phyloP scores from a whole-genome alignment of 495 filamentous ascomycete species.

The Hypoxylon crocopeplum region DNA sequence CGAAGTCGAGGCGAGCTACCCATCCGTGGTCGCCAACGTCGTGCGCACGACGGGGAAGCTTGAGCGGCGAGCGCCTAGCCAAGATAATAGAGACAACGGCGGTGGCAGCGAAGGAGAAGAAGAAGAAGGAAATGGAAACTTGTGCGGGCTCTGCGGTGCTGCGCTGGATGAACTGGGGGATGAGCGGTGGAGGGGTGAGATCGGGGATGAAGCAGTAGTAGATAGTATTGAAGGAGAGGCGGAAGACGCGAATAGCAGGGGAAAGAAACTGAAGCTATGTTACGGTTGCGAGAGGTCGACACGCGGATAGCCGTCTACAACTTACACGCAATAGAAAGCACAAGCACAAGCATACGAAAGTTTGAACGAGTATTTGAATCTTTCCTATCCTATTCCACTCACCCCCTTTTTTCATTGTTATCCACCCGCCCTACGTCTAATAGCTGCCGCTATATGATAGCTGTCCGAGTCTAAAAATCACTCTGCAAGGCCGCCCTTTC shows the following conservation, averaged over 20 bases:
- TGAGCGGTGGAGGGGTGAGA: slow-evolving; percentile 58
- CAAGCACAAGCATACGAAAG: too few relatives aligned
- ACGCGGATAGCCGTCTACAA: slow-evolving; percentile 38
- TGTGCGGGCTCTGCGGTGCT: slow-evolving; percentile 60
- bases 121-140: not conserved
- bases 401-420: too few relatives aligned
- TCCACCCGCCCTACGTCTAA: too few relatives aligned
- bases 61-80: slow-evolving; percentile 45
- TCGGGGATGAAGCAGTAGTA: slow-evolving; percentile 39
- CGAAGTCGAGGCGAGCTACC: slow-evolving; percentile 86
- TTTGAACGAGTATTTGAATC: too few relatives aligned
- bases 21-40: slow-evolving; percentile 92
- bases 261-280: slow-evolving; percentile 44
- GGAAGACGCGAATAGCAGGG: slow-evolving; percentile 1
- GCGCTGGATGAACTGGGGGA: slow-evolving; percentile 55
- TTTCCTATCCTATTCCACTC: too few relatives aligned
- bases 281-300: slow-evolving; percentile 62
- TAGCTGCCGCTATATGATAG: too few relatives aligned
- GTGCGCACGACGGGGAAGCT: slow-evolving; percentile 86
- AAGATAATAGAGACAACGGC: too few relatives aligned
- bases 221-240: slow-evolving; percentile 1
- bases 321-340: too few relatives aligned
- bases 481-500: too few relatives aligned
- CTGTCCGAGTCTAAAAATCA: too few relatives aligned
- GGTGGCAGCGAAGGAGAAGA: not conserved